Evolutionary conservation across 345 rosid species (phyloP).

Genomic region (Ricinus communis): DNA sequence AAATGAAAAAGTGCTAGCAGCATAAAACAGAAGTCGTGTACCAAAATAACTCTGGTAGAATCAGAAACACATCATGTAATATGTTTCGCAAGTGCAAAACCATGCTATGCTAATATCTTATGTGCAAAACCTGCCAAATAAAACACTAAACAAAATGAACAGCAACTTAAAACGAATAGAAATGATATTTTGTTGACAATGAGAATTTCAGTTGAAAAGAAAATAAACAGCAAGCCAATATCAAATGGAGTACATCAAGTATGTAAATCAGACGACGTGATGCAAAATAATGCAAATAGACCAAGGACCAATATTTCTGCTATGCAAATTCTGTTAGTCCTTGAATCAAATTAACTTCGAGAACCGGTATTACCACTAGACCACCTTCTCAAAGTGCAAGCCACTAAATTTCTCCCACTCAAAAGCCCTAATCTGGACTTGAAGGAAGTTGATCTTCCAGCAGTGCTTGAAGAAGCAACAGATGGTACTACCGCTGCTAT

Average conservation of each 20-base stretch:
- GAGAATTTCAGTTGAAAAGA: conserved; percentile 34
- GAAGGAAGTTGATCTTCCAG: conserved; percentile 54
- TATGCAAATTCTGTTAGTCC: conserved; percentile 4
- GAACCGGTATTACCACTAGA: conserved; percentile 48
- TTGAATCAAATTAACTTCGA: conserved; percentile 28
- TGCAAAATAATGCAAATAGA: conserved; percentile 27
- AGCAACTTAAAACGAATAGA: conserved; percentile 4
- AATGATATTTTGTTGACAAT: conserved; percentile 17
- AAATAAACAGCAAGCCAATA: conserved; percentile 34
- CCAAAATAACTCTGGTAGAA: background rate
- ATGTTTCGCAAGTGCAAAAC: background rate
- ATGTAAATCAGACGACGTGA: conserved; percentile 25
- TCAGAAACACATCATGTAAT: background rate
- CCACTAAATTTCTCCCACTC: conserved; percentile 64
- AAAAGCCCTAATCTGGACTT: conserved; percentile 64
- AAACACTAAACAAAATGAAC: conserved; percentile 1
- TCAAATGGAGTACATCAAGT: conserved; percentile 28
- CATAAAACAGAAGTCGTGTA: background rate
- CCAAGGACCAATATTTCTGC: conserved; percentile 9
- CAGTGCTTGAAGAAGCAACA: conserved; percentile 43
- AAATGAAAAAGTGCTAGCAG: background rate
- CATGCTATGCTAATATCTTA: background rate
- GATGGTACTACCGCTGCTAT: conserved; percentile 36
- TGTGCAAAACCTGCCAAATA: background rate
- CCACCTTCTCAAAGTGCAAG: conserved; percentile 78